These are phyloP conservation scores for Phytophthora hybrid DNA, from an alignment of 352 stramenopile genomes.

Conservation along the genomic window DNA sequence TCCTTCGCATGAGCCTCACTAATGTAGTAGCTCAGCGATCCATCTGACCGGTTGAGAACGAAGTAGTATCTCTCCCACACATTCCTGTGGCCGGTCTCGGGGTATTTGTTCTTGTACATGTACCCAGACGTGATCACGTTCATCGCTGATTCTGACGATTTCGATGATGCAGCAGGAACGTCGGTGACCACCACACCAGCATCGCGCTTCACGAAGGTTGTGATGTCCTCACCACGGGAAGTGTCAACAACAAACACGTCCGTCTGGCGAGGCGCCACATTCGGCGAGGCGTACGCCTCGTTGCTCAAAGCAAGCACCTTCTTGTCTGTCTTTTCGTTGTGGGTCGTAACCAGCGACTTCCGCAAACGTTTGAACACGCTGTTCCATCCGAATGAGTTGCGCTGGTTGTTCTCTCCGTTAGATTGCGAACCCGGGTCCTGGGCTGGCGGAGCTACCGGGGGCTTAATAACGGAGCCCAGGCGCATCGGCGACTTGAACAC, in stretches of 20 bases:
- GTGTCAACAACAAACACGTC: slow-evolving; percentile 85
- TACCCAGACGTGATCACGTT: slow-evolving; percentile 86
- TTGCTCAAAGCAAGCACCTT: slow-evolving; percentile 79
- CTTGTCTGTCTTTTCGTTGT: slow-evolving; percentile 69
- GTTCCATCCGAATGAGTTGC: slow-evolving; percentile 82
- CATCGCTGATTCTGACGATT: slow-evolving; percentile 41
- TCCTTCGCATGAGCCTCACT: slow-evolving; percentile 87
- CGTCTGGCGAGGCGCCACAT: slow-evolving; percentile 56
- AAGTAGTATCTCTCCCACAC: slow-evolving; percentile 91
- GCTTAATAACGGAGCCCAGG: slow-evolving; percentile 79
- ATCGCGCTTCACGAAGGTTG: slow-evolving; percentile 81
- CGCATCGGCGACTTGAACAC: slow-evolving; percentile 86
- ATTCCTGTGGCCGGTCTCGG: slow-evolving; percentile 81
- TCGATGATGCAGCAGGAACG: slow-evolving; percentile 49
- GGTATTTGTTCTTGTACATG: slow-evolving; percentile 91
- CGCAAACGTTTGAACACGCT: slow-evolving; percentile 82
- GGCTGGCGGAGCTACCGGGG: slow-evolving; percentile 44
- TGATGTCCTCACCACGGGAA: slow-evolving; percentile 85
- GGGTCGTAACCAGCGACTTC: slow-evolving; percentile 79
- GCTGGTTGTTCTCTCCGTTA: slow-evolving; percentile 41
- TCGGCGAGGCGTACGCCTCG: slow-evolving; percentile 65
- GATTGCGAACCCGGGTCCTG: slow-evolving; percentile 37
- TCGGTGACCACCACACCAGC: slow-evolving; percentile 72
- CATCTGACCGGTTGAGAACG: slow-evolving; percentile 77
- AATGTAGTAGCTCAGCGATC: slow-evolving; percentile 87